phyloP scores from a whole-genome alignment of 176 grass and related monocot genomes.

The Oryza glumipatula region DNA sequence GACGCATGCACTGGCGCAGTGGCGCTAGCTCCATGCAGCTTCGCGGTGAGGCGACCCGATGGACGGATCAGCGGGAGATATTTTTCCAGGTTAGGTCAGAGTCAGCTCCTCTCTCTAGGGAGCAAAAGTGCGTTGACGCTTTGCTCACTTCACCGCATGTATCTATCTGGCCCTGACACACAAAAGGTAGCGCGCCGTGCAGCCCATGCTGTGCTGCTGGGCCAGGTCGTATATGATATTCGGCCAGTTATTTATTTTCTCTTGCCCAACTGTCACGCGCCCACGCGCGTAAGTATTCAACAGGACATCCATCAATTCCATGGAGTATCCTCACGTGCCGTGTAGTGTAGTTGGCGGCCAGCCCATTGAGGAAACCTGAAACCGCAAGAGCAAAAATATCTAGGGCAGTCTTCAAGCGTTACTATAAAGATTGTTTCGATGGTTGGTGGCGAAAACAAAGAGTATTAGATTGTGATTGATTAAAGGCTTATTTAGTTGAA shows the following conservation, averaged over 20 bases:
- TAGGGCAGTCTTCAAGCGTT: not conserved
- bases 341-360: conserved; percentile 1
- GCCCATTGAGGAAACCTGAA: not conserved
- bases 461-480: not conserved
- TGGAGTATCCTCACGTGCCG: conserved; percentile 10
- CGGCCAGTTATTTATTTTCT: not conserved
- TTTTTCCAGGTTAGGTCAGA: not conserved
- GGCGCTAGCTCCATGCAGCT: not conserved
- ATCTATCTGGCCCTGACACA: not conserved
- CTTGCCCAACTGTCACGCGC: not conserved
- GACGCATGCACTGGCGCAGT: not conserved
- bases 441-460: not conserved
- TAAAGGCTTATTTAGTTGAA: too few species aligned
- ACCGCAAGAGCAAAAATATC: conserved; percentile 17
- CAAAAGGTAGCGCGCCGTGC: conserved; percentile 17
- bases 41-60: not conserved
- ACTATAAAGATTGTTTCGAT: not conserved
- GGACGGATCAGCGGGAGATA: not conserved
- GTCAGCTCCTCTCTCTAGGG: not conserved
- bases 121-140: not conserved
- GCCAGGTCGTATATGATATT: conserved; percentile 10
- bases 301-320: not conserved
- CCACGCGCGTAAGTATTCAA: not conserved
- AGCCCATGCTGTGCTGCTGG: conserved; percentile 2
- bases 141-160: not conserved